Conservation (phyloP, 2,329 filamentous ascomycete genomes). For the Trichoderma aggressivum region DNA sequence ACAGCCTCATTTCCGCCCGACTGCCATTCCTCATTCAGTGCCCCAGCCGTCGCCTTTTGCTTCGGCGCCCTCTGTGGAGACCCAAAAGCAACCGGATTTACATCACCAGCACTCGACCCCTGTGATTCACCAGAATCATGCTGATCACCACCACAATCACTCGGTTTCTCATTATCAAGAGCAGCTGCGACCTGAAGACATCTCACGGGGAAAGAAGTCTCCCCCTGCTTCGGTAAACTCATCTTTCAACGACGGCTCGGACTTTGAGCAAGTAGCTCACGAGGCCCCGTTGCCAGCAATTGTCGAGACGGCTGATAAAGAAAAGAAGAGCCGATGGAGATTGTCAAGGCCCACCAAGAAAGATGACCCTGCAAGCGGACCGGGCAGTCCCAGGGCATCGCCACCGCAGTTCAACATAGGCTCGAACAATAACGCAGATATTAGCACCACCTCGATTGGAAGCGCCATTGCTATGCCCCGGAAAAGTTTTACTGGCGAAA, state of each 20-base stretch:
- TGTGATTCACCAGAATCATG: conserved; percentile 23
- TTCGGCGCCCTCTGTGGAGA: conserved; percentile 8
- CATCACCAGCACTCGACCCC: conserved; percentile 21
- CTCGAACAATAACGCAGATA: conserved; percentile 59
- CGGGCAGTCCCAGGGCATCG: conserved; percentile 38
- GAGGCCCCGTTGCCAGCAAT: conserved; percentile 43
- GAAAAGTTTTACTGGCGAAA: conserved; percentile 51
- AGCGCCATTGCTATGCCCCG: conserved; percentile 52
- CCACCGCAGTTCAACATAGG: conserved; percentile 51
- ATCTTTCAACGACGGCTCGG: conserved; percentile 75
- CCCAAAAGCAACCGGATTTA: conserved; percentile 21
- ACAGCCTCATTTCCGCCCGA: conserved; percentile 22
- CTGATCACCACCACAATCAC: conserved; percentile 42
- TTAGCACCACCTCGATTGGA: conserved; percentile 65
- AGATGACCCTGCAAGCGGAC: conserved; percentile 48
- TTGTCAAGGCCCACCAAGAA: conserved; percentile 59
- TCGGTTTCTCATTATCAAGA: conserved; percentile 43
- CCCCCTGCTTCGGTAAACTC: conserved; percentile 76
- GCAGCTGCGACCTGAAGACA: conserved; percentile 43
- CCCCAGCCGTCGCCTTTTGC: conserved; percentile 10
- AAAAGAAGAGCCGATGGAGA: conserved; percentile 70
- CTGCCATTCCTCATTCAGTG: conserved; percentile 12
- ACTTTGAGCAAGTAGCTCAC: conserved; percentile 66
- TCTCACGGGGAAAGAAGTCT: conserved; percentile 65
- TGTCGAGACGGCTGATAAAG: conserved; percentile 47